A percentile compares a stretch with the other conserved stretches of the same genome.
These are phyloP conservation scores for Trichoderma endophyticum DNA, from an alignment of 2,329 filamentous ascomycete species.

Conservation along the genomic window DNA sequence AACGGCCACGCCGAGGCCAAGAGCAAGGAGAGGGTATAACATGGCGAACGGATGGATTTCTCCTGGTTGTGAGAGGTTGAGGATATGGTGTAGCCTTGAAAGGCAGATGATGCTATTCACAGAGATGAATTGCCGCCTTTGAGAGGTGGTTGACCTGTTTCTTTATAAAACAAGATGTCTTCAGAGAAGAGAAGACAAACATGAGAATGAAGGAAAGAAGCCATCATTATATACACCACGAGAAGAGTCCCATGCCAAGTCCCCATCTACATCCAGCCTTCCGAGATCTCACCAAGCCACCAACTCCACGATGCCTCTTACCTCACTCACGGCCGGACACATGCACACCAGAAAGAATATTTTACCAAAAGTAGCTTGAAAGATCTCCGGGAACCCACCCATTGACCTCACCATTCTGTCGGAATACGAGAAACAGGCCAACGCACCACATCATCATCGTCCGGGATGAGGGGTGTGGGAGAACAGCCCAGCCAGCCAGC, in stretches of 20 bases:
- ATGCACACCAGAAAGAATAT: not conserved
- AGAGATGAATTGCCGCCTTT: not conserved
- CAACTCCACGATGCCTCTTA: slow-evolving; percentile 4
- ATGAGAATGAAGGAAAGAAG: not conserved
- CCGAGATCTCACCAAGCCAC: slow-evolving; percentile 5
- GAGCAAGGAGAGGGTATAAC: slow-evolving; percentile 20
- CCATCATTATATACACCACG: slow-evolving; percentile 12
- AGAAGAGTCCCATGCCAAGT: not conserved
- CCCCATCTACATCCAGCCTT: not conserved
- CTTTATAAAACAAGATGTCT: not conserved
- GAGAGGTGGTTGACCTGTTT: not conserved
- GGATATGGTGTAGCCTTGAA: not conserved
- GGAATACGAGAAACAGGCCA: slow-evolving; percentile 12
- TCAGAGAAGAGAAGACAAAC: not conserved
- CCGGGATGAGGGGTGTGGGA: not conserved
- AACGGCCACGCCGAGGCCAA: slow-evolving; percentile 21
- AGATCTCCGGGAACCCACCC: not conserved
- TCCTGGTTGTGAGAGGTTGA: not conserved
- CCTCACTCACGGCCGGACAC: not conserved
- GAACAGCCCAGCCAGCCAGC: not conserved
- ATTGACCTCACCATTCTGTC: slow-evolving; percentile 5
- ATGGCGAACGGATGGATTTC: not conserved
- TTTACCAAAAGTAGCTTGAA: not conserved
- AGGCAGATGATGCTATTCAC: not conserved
- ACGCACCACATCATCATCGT: not conserved